Base-by-base conservation (phyloP, 2,329 filamentous ascomycete genomes). In the Chrysosphaeria jannelii region DNA sequence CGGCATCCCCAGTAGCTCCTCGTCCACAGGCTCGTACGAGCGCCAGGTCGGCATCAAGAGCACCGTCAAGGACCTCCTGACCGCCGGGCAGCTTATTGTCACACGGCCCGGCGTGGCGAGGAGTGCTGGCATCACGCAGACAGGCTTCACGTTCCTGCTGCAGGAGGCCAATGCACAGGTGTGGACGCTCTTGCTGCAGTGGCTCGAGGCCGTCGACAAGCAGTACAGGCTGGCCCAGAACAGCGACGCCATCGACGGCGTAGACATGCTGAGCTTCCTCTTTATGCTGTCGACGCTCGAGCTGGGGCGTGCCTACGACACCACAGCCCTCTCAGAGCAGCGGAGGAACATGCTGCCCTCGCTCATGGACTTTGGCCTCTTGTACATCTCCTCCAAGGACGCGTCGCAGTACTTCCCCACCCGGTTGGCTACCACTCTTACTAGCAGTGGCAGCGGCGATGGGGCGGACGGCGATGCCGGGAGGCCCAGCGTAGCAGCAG, bases 151-250 rank as follows among this genome's bases (percentile, higher is more conserved):
- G 0, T 97, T 97, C 37, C 52, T 97, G 27, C 53, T 97, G 6
- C 81, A 93, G 37, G 81, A 91, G 38, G 69, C 81, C 28, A 93
- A 91, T 41, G 78, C 81, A 0, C 85, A 97, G 43, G 78, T 97
- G 17, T 97, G 85, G 85, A 85, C 78, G 13, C 52, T 97, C 22
- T 53, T 97, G 17, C 68, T 97, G 14, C 65, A 91, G 15, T 97
- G 90, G 53, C 64, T 97, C 23, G 74, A 88, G 33, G 71, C 76
- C 29, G 70, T 71, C 21, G 68, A 76, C 34, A 50, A 53, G 25
- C 56, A 57, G 33, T n/a, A n/a, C n/a, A n/a, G n/a, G n/a, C 70
- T 75, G 30, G 68, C 68, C 20, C 66, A 74, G 33, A 13, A 13
- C 14, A 10, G 22, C 25, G 50, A 72, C 10, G 58, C 60, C 15